Base-by-base conservation (phyloP, 768 basidiomycete species). In the Leucosporidium yakuticum region DNA sequence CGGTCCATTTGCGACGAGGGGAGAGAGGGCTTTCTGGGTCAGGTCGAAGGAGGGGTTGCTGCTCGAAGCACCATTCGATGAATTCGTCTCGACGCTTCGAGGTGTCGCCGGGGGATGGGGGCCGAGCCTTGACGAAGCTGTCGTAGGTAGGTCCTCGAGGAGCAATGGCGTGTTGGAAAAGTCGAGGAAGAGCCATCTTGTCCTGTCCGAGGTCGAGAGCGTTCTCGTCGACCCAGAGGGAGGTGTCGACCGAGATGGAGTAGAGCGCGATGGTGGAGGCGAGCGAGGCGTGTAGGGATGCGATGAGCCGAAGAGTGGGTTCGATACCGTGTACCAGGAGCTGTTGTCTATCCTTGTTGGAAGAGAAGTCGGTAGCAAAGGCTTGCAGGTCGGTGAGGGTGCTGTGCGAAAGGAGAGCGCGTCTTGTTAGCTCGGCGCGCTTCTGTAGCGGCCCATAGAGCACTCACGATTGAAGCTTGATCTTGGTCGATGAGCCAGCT, bases 391-490 rank as follows among this genome's bases (percentile, higher is more conserved):
- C 69, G 36, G 65, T 60, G 55, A 70, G 62, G 7, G 55, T 19
- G 4, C 69, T 70, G 63, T 7, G 32, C n/a, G 25, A 29, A 14
- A 23, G 12, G 32, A 20, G 4, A 21, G n/a, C 2, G n/a, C 21
- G 19, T 21, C 23, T 9, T n/a, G 17, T 47, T 48, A 60, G 59
- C 59, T 48, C 54, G n/a, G 29, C 54, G 54, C 54, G 54, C 27
- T 15, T 17, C 44, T 15, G 21, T 47, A 23, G 20, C 11, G 29
- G 7, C 44, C 7, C 31, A 47, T 29, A 31, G n/a, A 39, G 23
- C 29, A 48, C 65, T 56, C 50, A 70, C 69, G 69, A 51, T 57
- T 70, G 69, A 4, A 65, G 39, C 59, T 62, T 67, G 49, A 67
- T 59, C 4, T 53, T 32, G n/a, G 63, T 70, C 14, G 29, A 23